Evolutionary conservation across 139 green algal species (phyloP).

Genomic region (Picochlorum sp.): DNA sequence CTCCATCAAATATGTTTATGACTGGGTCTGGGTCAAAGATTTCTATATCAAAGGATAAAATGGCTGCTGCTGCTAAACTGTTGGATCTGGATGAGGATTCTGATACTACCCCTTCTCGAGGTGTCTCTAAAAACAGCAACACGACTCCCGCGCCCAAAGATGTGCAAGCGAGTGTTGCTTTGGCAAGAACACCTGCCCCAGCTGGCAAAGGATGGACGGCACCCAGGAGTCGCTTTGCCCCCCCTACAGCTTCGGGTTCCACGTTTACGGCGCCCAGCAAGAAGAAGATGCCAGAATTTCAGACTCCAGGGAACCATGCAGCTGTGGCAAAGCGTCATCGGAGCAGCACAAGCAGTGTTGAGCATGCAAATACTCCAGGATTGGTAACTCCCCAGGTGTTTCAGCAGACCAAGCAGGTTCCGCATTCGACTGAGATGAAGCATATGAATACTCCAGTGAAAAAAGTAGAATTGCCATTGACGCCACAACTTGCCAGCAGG

Average conservation of each 20-base stretch:
- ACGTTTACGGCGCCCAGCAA: not conserved
- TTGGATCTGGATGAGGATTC: not conserved
- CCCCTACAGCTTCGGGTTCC: not conserved
- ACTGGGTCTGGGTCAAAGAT: slow-evolving; percentile 6
- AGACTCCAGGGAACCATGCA: too few species aligned
- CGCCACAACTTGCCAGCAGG: not conserved
- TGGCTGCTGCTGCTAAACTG: slow-evolving; percentile 2
- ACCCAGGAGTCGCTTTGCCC: not conserved
- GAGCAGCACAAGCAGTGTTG: too few species aligned
- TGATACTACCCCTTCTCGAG: not conserved
- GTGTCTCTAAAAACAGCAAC: not conserved
- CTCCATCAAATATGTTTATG: not conserved
- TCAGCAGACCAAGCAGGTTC: too few species aligned
- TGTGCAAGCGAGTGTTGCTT: not conserved
- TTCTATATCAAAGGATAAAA: not conserved
- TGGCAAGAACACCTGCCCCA: not conserved
- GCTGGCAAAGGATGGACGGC: not conserved
- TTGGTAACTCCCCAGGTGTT: too few species aligned
- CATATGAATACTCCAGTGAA: not conserved
- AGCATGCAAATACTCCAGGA: too few species aligned
- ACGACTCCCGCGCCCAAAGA: not conserved
- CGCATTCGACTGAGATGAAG: too few species aligned
- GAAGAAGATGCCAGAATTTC: too few species aligned
- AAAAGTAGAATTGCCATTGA: not conserved
- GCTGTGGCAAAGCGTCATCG: too few species aligned